Percentiles rank a stretch among this genome's conserved stretches.
These are phyloP conservation scores for Colletotrichum sp. DNA, from an alignment of 2,329 filamentous ascomycete species.

Conservation along the genomic window DNA sequence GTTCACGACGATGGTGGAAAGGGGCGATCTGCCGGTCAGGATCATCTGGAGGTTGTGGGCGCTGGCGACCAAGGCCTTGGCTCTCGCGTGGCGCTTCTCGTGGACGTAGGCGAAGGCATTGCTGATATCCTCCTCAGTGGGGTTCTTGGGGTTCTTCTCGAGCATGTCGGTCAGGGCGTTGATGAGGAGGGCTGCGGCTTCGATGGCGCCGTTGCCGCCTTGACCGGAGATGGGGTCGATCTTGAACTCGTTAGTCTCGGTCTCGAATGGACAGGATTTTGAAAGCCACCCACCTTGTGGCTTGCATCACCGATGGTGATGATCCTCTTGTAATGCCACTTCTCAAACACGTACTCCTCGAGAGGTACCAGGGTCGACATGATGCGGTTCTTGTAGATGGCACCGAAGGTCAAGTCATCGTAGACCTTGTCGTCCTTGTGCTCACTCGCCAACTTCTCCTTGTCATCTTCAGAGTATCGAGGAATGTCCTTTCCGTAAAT, in stretches of 20 bases:
- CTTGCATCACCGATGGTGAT: conserved; percentile 45
- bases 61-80: neutral
- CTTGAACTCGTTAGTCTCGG: conserved; percentile 1
- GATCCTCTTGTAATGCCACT: conserved; percentile 43
- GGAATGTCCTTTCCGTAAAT: conserved; percentile 35
- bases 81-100: neutral
- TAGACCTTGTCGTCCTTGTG: conserved; percentile 25
- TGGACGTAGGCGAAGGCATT: neutral
- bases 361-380: conserved; percentile 28
- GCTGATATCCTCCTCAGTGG: neutral
- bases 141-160: neutral
- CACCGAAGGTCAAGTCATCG: conserved; percentile 30
- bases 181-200: conserved; percentile 25
- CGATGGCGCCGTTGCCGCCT: conserved; percentile 31
- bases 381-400: conserved; percentile 32
- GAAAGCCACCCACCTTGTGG: conserved; percentile 37
- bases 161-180: conserved; percentile 17
- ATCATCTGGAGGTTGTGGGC: conserved; percentile 4
- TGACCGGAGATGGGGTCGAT: conserved; percentile 27
- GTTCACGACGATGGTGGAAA: neutral
- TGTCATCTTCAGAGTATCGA: conserved; percentile 34
- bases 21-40: neutral
- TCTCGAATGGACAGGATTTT: fast-evolving
- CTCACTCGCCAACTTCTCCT: conserved; percentile 28
- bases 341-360: conserved; percentile 38